A percentile compares a stretch with the other conserved stretches of the same genome.
Evolutionary conservation across 441 rosid genomes (phyloP).

Genomic region (Croton laevigatus): DNA sequence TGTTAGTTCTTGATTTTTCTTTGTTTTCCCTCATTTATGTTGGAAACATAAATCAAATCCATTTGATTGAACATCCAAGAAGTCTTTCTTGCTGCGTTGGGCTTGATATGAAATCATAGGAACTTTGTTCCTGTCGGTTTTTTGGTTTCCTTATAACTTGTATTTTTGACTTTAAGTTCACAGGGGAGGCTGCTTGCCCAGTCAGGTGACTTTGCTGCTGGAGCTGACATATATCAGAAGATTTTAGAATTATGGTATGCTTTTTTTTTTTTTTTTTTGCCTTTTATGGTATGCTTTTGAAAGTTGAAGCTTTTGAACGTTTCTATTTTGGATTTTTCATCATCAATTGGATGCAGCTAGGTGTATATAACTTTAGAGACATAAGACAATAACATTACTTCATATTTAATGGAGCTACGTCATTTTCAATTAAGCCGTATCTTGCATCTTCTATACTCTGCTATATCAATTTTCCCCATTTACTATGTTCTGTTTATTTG

Average conservation of each 20-base stretch:
- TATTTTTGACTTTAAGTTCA: constrained; percentile 83
- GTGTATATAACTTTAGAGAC: not conserved
- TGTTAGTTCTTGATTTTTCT: not conserved
- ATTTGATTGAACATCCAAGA: not conserved
- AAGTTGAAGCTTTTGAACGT: constrained; percentile 1
- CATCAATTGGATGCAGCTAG: constrained; percentile 9
- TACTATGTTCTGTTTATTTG: not conserved
- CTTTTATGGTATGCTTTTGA: constrained; percentile 60
- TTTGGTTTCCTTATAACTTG: constrained; percentile 38
- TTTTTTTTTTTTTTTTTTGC: too few relatives aligned
- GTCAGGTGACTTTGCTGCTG: constrained; percentile 71
- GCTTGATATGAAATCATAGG: constrained; percentile 13
- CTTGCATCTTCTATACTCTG: not conserved
- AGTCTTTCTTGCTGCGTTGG: not conserved
- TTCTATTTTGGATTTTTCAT: constrained; percentile 6
- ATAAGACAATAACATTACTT: not conserved
- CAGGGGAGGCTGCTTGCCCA: constrained; percentile 99
- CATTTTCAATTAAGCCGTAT: not conserved
- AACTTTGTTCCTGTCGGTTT: constrained; percentile 6
- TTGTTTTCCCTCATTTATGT: not conserved
- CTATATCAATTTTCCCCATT: not conserved
- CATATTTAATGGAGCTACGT: not conserved
- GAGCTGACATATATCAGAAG: constrained; percentile 61
- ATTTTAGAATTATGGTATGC: constrained; percentile 80
- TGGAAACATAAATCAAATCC: not conserved